Evolutionary conservation across 768 basidiomycete genomes (phyloP), one percentile per base, ranked within the genome.

Genomic region (Tephrocybe sp.): DNA sequence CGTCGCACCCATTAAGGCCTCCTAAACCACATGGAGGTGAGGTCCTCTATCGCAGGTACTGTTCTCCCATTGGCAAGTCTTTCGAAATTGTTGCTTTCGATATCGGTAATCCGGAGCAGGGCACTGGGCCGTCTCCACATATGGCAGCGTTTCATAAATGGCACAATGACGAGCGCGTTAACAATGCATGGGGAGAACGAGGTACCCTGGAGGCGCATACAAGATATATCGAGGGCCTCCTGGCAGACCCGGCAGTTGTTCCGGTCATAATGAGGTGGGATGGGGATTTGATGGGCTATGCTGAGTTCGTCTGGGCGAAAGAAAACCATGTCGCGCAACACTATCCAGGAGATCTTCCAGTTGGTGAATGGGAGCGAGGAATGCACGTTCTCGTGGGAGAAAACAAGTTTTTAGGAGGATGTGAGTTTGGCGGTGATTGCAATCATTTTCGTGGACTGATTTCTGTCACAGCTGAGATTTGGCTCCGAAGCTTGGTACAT

Each of bases 1-100:
- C 78, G n/a, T 65, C 65, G 22, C 78, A 79, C 56, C 77, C 77
- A n/a, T 62, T 75, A n/a, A 69, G 77, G 11, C 78, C 77, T 2
- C 62, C 71, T 1, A 79, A 79, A 47, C 78, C 77, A 1, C 40
- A 42, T 30, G 59, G 68, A 16, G 63, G 75, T 39, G 54, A 72
- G 58, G 48, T 74, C 15, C 44, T 79, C n/a, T 79, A 78, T 64
- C 66, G 50, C 42, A 63, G 53, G 52, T 78, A 57, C 53, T 67
- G 58, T 60, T 64, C 61, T 46, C 54, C 49, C 49, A 65, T 61
- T 54, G 61, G 61, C n/a, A 61, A 69, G 47, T 62, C 57, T 24
- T 53, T 70, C 8, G 67, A 68, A 42, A 58, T 69, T 38, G 57
- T 61, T 10, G 61, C 66, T 45, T 68, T 72, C 49, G 68, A 69